phyloP scores from a whole-genome alignment of 179 eudicot genomes.

The Drosera spatulata region DNA sequence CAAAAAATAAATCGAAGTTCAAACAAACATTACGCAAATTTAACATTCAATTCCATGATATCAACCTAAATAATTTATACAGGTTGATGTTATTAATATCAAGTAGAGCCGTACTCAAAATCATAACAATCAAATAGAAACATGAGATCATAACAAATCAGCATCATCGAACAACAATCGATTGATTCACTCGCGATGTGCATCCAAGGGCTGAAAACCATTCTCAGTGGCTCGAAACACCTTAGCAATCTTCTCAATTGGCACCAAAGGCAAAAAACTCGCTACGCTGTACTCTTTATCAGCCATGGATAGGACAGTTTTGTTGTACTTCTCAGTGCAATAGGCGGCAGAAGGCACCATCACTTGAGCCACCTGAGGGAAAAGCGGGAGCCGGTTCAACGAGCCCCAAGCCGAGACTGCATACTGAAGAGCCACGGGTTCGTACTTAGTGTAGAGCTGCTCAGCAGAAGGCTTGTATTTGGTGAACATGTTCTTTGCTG shows the following conservation, averaged over 20 bases:
- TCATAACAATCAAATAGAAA: no score
- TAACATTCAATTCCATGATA: no score
- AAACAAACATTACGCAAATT: no score
- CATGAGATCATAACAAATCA: no score
- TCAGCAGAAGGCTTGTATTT: constrained; percentile 78
- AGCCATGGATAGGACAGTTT: constrained; percentile 46
- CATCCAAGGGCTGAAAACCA: constrained; percentile 7
- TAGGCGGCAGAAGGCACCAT: constrained; percentile 69
- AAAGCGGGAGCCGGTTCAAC: constrained; percentile 66
- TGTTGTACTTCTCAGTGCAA: constrained; percentile 74
- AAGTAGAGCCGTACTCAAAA: no score
- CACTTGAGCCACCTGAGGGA: constrained; percentile 68
- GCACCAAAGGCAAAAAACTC: constrained; percentile 70
- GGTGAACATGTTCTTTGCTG: constrained; percentile 53
- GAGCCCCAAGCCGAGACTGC: constrained; percentile 72
- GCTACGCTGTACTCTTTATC: constrained; percentile 79
- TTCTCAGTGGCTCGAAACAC: constrained; percentile 25
- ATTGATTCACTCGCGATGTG: constrained; percentile 8
- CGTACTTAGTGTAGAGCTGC: constrained; percentile 57
- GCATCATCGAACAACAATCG: constrained; percentile 21
- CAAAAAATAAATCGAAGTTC: no score
- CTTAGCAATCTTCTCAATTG: constrained; percentile 72
- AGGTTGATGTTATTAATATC: no score
- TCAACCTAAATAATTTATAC: no score
- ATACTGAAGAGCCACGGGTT: constrained; percentile 85